Evolutionary conservation across 2,329 filamentous ascomycete genomes (phyloP).

Genomic region (Emmonsia crescens): DNA sequence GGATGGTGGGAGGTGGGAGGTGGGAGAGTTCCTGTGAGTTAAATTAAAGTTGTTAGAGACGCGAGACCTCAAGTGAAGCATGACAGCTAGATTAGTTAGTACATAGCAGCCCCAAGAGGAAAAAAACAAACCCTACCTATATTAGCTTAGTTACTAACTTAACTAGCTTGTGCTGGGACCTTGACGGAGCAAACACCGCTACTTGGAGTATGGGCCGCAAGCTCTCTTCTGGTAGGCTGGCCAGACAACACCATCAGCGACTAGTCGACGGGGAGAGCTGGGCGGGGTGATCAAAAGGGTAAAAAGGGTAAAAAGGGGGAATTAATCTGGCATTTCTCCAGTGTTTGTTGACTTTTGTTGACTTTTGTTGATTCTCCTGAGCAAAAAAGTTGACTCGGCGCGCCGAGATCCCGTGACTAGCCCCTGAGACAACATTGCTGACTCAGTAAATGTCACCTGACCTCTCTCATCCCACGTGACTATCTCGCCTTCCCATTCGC

Average conservation of each 20-base stretch:
- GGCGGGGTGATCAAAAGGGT: neutral
- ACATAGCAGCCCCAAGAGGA: neutral
- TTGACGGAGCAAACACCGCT: neutral
- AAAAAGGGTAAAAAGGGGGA: neutral
- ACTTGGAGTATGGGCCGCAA: neutral
- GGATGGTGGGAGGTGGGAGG: neutral
- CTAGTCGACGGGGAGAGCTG: neutral
- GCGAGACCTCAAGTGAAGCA: neutral
- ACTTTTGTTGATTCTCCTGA: neutral
- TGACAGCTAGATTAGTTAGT: no score
- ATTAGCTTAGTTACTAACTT: neutral
- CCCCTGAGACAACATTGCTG: neutral
- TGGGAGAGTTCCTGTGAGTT: neutral
- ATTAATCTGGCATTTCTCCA: neutral
- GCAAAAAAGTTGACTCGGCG: neutral
- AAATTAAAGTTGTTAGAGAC: slow-evolving; percentile 2
- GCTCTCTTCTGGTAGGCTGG: neutral
- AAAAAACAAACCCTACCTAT: neutral
- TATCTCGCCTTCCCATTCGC: neutral
- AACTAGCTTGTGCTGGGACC: neutral
- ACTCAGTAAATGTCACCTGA: neutral
- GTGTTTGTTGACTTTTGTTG: neutral
- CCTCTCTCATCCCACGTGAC: neutral
- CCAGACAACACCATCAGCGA: neutral
- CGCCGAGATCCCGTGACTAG: neutral